Evolutionary conservation across 805 yeast genomes (phyloP), one percentile per base, ranked within the genome.

Genomic region (Suhomyces prunicola): DNA sequence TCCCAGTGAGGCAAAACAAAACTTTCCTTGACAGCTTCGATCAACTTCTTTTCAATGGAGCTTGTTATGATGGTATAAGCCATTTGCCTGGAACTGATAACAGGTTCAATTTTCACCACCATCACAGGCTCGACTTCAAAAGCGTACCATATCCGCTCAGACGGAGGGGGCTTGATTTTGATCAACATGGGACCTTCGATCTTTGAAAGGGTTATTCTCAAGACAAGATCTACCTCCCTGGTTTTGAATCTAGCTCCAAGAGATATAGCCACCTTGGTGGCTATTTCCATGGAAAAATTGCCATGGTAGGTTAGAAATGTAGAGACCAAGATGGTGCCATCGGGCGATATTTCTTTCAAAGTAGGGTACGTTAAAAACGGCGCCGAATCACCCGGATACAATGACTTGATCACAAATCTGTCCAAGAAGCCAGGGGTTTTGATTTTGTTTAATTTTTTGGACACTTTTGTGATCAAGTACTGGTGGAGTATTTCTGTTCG

Each of bases 1-100:
- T 93, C 98, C 91, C 90, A 87, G 61, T 78, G 84, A 2, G 99
- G 99, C 31, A 82, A 68, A 0, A 94, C 98, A 47, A 94, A 70
- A 6, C 94, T 81, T 33, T 89, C 94, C 55, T 79, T 83, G 40
- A 93, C 77, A 1, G 91, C 88, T 47, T 90, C 97, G 53, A 85
- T 83, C 56, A 93, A 82, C 59, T 86, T 84, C 64, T 84, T 86
- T 55, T 86, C 90, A 57, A 93, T 88, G 22, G 86, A 83, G 58
- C 87, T 87, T 1, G 96, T 91, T 42, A 94, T 81, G 66, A 92
- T 78, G 33, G 83, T 82, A 63, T 88, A 90, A 3, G 90, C 83
- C 59, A 94, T 72, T 58, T 89, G 88, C 51, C 96, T 79, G 5
- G 96, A 84, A 58, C 96, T 88, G 9, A 93, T 90, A n/a, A 90